These are phyloP conservation scores for Fusarium pseudograminearum DNA, from an alignment of 2,329 filamentous ascomycete species.

Conservation along the genomic window DNA sequence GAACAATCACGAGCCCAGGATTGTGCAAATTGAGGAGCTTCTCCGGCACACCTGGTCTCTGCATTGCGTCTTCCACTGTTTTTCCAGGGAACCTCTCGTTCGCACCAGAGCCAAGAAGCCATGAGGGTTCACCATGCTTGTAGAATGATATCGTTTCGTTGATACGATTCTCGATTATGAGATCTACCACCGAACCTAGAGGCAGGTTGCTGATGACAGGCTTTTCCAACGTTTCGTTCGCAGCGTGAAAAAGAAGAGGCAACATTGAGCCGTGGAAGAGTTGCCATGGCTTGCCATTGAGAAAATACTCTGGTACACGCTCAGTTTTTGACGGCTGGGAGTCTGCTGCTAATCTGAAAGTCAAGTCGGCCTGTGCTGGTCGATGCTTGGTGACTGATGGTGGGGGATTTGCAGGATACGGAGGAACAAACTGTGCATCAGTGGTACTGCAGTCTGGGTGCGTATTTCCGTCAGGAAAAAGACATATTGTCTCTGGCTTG, in stretches of 20 bases:
- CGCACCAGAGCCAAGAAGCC: neutral
- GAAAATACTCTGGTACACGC: slow-evolving; percentile 3
- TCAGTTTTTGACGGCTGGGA: slow-evolving; percentile 5
- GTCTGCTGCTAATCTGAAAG: neutral
- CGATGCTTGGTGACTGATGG: neutral
- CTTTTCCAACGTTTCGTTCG: neutral
- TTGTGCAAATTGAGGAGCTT: neutral
- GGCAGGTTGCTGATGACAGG: slow-evolving; percentile 1
- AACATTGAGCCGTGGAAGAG: slow-evolving; percentile 17
- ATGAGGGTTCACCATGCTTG: slow-evolving; percentile 2
- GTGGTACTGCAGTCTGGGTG: neutral
- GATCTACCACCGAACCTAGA: slow-evolving; percentile 9
- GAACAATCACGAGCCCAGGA: neutral
- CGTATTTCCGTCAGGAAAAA: neutral
- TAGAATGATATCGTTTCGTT: slow-evolving; percentile 17
- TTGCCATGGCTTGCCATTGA: slow-evolving; percentile 16
- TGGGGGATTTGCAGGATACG: neutral
- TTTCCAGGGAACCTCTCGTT: neutral
- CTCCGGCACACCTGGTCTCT: neutral
- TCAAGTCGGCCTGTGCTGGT: neutral
- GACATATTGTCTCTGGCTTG: neutral
- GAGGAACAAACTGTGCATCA: neutral
- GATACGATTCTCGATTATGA: slow-evolving; percentile 7
- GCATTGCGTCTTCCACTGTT: neutral
- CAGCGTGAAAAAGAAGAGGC: slow-evolving; percentile 8